Conservation (phyloP, 148 eudicot genomes). For the Salicornia ramosissima region DNA sequence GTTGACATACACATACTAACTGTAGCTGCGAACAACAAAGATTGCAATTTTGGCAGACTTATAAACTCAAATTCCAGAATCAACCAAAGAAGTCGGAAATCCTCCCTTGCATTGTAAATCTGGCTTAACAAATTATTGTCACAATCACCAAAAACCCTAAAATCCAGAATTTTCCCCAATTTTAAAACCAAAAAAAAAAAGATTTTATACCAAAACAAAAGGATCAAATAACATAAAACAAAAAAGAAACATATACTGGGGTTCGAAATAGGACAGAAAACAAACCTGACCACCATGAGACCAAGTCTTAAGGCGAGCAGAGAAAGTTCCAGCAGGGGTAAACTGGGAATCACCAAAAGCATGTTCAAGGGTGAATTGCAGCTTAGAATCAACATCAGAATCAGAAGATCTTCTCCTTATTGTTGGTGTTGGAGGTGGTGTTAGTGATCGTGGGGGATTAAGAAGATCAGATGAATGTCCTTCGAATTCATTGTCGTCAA, state of each 20-base stretch:
- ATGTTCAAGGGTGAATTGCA: constrained; percentile 74
- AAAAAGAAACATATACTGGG: too few species aligned
- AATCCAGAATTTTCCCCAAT: background rate
- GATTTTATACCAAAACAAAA: background rate
- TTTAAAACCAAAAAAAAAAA: background rate
- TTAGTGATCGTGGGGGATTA: background rate
- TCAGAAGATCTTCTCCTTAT: constrained; percentile 50
- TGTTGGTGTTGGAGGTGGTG: constrained; percentile 1
- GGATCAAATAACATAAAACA: background rate
- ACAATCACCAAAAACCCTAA: background rate
- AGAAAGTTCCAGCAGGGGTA: constrained; percentile 67
- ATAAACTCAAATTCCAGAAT: background rate
- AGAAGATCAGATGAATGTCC: background rate
- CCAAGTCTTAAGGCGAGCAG: constrained; percentile 80
- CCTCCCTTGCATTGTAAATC: background rate
- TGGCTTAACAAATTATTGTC: background rate
- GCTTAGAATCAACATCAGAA: constrained; percentile 64
- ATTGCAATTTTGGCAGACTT: background rate
- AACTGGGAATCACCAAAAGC: constrained; percentile 84
- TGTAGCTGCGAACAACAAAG: background rate
- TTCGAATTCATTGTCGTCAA: constrained; percentile 36
- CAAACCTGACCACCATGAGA: constrained; percentile 83
- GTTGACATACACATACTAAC: too few species aligned
- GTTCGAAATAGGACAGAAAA: too few species aligned
- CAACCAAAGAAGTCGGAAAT: background rate